Conservation (phyloP, 2,329 filamentous ascomycete genomes). For the Volutella citrinella region DNA sequence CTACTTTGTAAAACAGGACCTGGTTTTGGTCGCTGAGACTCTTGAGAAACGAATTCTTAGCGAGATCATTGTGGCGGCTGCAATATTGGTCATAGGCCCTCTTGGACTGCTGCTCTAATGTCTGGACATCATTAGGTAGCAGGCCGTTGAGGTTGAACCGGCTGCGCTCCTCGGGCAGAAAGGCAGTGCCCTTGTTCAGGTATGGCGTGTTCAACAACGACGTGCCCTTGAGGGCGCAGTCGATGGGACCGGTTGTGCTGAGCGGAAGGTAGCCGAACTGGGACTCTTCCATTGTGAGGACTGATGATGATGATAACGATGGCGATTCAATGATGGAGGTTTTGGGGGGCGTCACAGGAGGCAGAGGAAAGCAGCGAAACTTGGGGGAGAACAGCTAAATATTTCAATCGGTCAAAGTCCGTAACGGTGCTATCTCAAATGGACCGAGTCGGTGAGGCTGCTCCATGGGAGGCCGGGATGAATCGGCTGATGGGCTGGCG, state of each 20-base stretch:
- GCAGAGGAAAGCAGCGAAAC: no score
- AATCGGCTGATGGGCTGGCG: no score
- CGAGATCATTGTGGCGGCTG: conserved; percentile 59
- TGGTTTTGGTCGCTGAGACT: conserved; percentile 84
- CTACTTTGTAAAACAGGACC: conserved; percentile 73
- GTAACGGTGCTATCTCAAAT: no score
- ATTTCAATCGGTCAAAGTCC: no score
- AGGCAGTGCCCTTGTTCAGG: conserved; percentile 81
- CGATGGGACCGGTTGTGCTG: conserved; percentile 33
- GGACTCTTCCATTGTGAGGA: no score
- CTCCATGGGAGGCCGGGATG: no score
- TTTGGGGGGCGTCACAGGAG: no score
- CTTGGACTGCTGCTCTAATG: conserved; percentile 70
- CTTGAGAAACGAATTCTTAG: conserved; percentile 86
- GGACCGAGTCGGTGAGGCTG: no score
- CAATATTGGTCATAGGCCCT: conserved; percentile 80
- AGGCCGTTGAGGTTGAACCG: conserved; percentile 70
- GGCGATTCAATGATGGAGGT: conserved; percentile 14
- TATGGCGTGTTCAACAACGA: conserved; percentile 35
- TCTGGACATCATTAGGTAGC: conserved; percentile 69
- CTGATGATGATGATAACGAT: neutral
- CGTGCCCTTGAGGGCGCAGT: conserved; percentile 34
- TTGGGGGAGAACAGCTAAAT: no score
- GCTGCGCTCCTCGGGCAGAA: conserved; percentile 64
- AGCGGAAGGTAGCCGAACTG: conserved; percentile 32